Evolutionary conservation across 176 grass and related monocot genomes (phyloP).

Genomic region (Melocanna baccifera): DNA sequence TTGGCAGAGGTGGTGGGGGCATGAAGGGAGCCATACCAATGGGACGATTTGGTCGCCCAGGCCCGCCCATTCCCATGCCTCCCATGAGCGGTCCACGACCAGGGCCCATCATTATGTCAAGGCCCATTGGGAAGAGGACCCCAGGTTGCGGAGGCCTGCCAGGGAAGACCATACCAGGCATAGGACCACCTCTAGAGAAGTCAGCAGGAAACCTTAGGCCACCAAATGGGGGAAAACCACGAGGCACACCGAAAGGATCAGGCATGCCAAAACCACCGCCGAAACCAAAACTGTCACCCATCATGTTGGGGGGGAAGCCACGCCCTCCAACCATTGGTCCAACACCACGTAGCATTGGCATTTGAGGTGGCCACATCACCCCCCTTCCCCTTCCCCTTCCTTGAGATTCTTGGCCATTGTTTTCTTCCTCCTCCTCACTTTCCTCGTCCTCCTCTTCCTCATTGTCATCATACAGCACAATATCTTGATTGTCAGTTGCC

Average conservation of each 20-base stretch:
- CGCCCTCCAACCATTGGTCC: constrained; percentile 63
- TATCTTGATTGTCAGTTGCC: constrained; percentile 80
- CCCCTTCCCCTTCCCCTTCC: constrained; percentile 68
- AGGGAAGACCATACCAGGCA: constrained; percentile 81
- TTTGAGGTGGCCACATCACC: constrained; percentile 87
- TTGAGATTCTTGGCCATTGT: constrained; percentile 56
- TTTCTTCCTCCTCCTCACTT: constrained; percentile 85
- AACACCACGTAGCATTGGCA: constrained; percentile 54
- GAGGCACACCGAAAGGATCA: constrained; percentile 69
- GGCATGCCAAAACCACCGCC: constrained; percentile 69
- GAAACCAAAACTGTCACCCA: constrained; percentile 75
- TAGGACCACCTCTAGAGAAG: constrained; percentile 54
- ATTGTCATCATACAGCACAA: constrained; percentile 88
- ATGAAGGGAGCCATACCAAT: constrained; percentile 69
- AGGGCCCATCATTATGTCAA: constrained; percentile 89
- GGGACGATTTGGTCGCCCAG: constrained; percentile 70
- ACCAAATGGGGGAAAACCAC: constrained; percentile 74
- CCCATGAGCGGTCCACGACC: constrained; percentile 70
- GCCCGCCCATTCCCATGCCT: constrained; percentile 65
- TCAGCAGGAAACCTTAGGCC: constrained; percentile 74
- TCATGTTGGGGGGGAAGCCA: constrained; percentile 82
- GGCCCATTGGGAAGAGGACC: constrained; percentile 58
- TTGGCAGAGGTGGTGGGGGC: constrained; percentile 42
- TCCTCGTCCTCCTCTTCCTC: constrained; percentile 98
- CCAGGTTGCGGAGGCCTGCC: constrained; percentile 61